Evolutionary conservation across 2,329 filamentous ascomycete species (phyloP).

Genomic region (Clonostachys sp.): DNA sequence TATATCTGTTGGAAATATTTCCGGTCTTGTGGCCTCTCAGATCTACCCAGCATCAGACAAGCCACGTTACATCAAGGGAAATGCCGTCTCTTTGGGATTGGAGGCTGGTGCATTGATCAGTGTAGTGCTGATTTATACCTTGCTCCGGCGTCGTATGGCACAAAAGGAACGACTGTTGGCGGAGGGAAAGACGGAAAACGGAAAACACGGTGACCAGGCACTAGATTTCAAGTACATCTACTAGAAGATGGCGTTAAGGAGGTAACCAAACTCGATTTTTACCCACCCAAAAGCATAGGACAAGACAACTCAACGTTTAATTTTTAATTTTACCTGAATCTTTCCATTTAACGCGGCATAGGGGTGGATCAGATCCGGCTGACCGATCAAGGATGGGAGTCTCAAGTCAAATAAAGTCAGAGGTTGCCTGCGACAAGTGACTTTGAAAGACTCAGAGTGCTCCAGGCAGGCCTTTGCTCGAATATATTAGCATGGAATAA

Average conservation of each 20-base stretch:
- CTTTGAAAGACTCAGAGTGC: too few relatives aligned
- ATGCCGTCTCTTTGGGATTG: constrained; percentile 17
- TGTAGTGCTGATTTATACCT: constrained; percentile 10
- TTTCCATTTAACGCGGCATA: too few relatives aligned
- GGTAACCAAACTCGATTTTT: too few relatives aligned
- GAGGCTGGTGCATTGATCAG: constrained; percentile 14
- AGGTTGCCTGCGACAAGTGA: too few relatives aligned
- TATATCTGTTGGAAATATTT: constrained; percentile 19
- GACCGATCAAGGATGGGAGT: too few relatives aligned
- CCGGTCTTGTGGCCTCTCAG: constrained; percentile 19
- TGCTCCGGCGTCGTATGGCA: constrained; percentile 1
- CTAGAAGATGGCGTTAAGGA: neutral
- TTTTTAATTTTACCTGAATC: too few relatives aligned
- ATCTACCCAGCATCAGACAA: constrained; percentile 21
- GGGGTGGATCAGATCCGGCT: too few relatives aligned
- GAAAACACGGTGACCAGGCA: constrained; percentile 1
- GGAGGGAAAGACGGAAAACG: constrained; percentile 1
- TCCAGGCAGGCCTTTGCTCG: too few relatives aligned
- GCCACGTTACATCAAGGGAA: constrained; percentile 22
- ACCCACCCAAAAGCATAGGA: too few relatives aligned
- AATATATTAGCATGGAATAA: too few relatives aligned
- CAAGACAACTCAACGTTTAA: too few relatives aligned
- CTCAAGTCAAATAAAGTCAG: too few relatives aligned
- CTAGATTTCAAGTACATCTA: constrained; percentile 3
- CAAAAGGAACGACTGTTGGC: neutral